Evolutionary conservation across 345 rosid genomes (phyloP).

Genomic region (Acer negundo): DNA sequence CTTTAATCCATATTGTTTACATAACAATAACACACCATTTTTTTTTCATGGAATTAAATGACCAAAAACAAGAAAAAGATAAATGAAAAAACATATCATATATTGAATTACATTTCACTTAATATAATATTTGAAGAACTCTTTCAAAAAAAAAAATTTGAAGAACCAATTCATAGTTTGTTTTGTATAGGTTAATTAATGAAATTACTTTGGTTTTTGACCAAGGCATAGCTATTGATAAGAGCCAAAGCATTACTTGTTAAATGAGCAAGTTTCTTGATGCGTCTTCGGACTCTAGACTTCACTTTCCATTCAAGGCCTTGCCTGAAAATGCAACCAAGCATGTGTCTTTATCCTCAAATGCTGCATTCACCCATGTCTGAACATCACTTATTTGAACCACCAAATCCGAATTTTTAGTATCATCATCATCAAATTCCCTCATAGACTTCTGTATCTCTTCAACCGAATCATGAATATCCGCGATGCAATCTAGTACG

Average conservation of each 20-base stretch:
- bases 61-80: too few relatives aligned
- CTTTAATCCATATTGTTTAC: too few relatives aligned
- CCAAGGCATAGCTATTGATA: slow-evolving; percentile 43
- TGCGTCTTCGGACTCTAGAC: slow-evolving; percentile 36
- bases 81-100: too few relatives aligned
- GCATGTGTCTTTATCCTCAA: slow-evolving; percentile 60
- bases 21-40: too few relatives aligned
- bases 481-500: slow-evolving; percentile 50
- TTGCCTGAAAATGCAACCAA: slow-evolving; percentile 40
- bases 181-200: not conserved
- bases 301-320: slow-evolving; percentile 26
- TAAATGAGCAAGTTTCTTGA: slow-evolving; percentile 43
- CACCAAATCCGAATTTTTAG: slow-evolving; percentile 12
- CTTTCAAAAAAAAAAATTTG: too few relatives aligned
- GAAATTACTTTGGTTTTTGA: not conserved
- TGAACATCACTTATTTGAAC: slow-evolving; percentile 39
- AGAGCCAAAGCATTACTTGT: slow-evolving; percentile 66
- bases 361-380: slow-evolving; percentile 67
- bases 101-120: too few relatives aligned
- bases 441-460: slow-evolving; percentile 52
- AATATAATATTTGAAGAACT: not conserved
- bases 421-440: slow-evolving; percentile 30
- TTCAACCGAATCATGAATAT: slow-evolving; percentile 45
- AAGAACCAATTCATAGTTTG: not conserved
- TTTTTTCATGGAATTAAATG: too few relatives aligned